Evolutionary conservation across 164 flowering plant genomes (phyloP), one percentile per base, ranked within the genome.

Genomic region (Piper longum): DNA sequence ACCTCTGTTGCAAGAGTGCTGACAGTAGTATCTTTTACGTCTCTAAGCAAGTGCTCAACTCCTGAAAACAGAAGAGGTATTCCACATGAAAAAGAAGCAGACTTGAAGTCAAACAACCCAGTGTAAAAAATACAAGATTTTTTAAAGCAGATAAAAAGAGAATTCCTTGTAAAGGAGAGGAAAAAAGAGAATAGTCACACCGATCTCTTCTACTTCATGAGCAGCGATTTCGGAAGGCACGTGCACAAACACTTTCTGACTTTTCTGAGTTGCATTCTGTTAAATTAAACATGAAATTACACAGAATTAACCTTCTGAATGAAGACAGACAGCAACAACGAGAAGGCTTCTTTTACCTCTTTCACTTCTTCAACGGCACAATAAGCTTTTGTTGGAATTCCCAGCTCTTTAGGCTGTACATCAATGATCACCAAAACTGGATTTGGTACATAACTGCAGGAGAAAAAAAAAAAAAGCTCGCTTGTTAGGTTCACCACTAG

Each of bases 1-100:
- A 88, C 96, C 89, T 93, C 97, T 16, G 95, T 90, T 64, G 97
- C 97, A 55, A 93, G 88, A 12, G 97, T 88, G 73, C 93, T 93
- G 45, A 88, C 81, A 41, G 96, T 90, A 63, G 99, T 93, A 69
- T 93, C 97, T 26, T 26, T 26, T 26, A 26, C 36, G 36, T 26
- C 36, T 26, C 36, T 26, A 26, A 26, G 36, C 36, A 26, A 26
- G 36, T 26, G 36, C 36, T 26, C 36, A 26, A 26, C 36, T 26
- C 36, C 36, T 26, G 36, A 26, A 26, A 26, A 26, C 36, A 26
- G 36, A 26, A 26, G 36, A 26, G 2, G 36, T 26, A 26, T 26
- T 26, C 36, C 36, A 26, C 36, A 26, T 26, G 36, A 26, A 26
- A 26, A 26, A 26, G 36, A 26, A 26, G 36, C 36, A 26, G 36